These are phyloP conservation scores for Piedraia hortae DNA, from an alignment of 2,329 filamentous ascomycete species.

Conservation along the genomic window DNA sequence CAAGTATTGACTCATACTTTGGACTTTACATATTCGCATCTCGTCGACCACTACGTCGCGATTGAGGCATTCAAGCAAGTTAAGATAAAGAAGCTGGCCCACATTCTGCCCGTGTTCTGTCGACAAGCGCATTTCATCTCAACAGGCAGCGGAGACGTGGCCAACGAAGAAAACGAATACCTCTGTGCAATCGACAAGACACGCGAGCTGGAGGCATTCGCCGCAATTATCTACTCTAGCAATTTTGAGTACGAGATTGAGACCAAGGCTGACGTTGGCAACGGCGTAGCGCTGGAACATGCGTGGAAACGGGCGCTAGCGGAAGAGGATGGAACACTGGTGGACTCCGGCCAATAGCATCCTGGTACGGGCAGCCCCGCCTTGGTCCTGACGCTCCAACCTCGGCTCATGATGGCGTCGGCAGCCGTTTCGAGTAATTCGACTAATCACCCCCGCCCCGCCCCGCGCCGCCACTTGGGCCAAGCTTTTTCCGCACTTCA, in stretches of 20 bases:
- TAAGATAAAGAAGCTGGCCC: constrained; percentile 49
- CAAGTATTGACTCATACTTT: constrained; percentile 67
- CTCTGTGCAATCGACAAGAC: constrained; percentile 45
- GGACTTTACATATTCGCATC: constrained; percentile 59
- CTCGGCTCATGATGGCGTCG: not conserved
- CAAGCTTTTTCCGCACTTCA: no score
- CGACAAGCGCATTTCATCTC: constrained; percentile 78
- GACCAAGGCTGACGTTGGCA: no score
- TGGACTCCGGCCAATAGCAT: no score
- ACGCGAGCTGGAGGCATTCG: constrained; percentile 53
- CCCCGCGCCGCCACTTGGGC: no score
- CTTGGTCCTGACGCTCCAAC: not conserved
- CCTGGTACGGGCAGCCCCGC: no score
- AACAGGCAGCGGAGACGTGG: constrained; percentile 40
- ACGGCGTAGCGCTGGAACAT: no score
- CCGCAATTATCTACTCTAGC: constrained; percentile 64
- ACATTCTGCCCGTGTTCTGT: constrained; percentile 67
- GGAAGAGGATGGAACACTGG: constrained; percentile 14
- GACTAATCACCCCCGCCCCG: no score
- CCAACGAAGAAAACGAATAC: constrained; percentile 19
- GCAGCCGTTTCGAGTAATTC: not conserved
- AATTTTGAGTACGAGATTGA: constrained; percentile 38
- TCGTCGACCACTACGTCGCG: constrained; percentile 61
- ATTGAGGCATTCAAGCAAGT: constrained; percentile 42
- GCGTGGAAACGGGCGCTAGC: constrained; percentile 40